phyloP scores from a whole-genome alignment of 352 stramenopile species.

The Lagenidium sp. region DNA sequence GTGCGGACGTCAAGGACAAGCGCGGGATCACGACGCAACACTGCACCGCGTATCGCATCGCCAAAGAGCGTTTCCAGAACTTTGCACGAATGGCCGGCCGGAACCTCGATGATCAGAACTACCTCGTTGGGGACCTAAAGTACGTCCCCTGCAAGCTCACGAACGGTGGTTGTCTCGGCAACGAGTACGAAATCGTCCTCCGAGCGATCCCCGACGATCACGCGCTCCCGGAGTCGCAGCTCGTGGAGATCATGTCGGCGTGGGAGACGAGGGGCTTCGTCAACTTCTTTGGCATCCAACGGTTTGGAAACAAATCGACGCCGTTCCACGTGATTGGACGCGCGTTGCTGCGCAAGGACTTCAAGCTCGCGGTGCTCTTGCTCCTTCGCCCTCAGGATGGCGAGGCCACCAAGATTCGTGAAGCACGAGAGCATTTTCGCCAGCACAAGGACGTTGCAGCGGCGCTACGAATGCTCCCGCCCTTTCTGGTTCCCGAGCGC shows the following conservation, averaged over 20 bases:
- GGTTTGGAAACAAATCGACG: slow-evolving; percentile 89
- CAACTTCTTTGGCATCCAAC: slow-evolving; percentile 97
- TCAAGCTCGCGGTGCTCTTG: slow-evolving; percentile 87
- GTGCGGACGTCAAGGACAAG: slow-evolving; percentile 96
- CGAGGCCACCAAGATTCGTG: slow-evolving; percentile 72
- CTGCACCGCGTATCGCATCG: slow-evolving; percentile 84
- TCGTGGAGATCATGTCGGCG: slow-evolving; percentile 22
- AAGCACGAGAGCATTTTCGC: slow-evolving; percentile 70
- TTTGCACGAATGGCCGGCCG: slow-evolving; percentile 24
- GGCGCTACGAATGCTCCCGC: slow-evolving; percentile 66
- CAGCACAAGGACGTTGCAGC: slow-evolving; percentile 78
- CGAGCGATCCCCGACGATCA: slow-evolving; percentile 79
- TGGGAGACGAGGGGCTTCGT: slow-evolving; percentile 87
- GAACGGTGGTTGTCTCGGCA: slow-evolving; percentile 86
- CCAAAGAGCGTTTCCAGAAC: slow-evolving; percentile 45
- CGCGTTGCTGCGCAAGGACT: slow-evolving; percentile 91
- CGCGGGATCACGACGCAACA: slow-evolving; percentile 94
- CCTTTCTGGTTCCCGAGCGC: slow-evolving; percentile 59
- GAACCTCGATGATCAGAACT: slow-evolving; percentile 58
- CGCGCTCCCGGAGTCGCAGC: slow-evolving; percentile 18
- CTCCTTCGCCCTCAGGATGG: slow-evolving; percentile 84
- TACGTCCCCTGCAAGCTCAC: slow-evolving; percentile 83
- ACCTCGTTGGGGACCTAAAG: slow-evolving; percentile 89
- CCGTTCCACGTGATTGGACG: slow-evolving; percentile 82
- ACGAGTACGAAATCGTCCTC: slow-evolving; percentile 91